Evolutionary conservation across 2,329 filamentous ascomycete genomes (phyloP).

Genomic region (Fusarium sp.): DNA sequence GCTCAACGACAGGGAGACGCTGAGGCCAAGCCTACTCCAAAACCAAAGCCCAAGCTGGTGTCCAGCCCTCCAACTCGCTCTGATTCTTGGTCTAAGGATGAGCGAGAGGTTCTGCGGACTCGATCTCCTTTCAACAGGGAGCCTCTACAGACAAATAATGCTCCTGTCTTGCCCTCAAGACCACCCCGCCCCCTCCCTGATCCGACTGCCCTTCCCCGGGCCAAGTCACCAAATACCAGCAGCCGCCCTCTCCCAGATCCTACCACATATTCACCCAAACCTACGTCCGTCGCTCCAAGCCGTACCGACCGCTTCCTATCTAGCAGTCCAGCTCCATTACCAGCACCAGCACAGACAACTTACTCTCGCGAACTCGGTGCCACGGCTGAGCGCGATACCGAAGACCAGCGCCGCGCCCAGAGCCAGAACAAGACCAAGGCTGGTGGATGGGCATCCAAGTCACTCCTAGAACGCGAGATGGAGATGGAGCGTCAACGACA

Average conservation of each 20-base stretch:
- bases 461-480: conserved; percentile 83
- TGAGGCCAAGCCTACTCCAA: conserved; percentile 42
- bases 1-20: conserved; percentile 48
- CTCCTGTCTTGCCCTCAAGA: conserved; percentile 44
- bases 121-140: conserved; percentile 61
- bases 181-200: conserved; percentile 67
- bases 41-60: conserved; percentile 53
- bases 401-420: conserved; percentile 71
- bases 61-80: conserved; percentile 60
- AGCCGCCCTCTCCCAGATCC: conserved; percentile 43
- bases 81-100: conserved; percentile 74
- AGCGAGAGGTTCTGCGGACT: conserved; percentile 73
- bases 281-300: conserved; percentile 51
- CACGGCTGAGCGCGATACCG: conserved; percentile 72
- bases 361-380: conserved; percentile 69
- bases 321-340: conserved; percentile 64
- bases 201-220: conserved; percentile 52
- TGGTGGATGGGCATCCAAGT: conserved; percentile 74
- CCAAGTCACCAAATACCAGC: conserved; percentile 26
- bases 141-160: conserved; percentile 45
- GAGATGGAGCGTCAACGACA: conserved; percentile 82
- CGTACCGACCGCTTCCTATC: conserved; percentile 71
- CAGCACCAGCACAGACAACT: conserved; percentile 58
- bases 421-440: conserved; percentile 73
- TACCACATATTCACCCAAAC: conserved; percentile 36